Conservation (phyloP, 495 filamentous ascomycete genomes). For the Daldinia bambusicola region DNA sequence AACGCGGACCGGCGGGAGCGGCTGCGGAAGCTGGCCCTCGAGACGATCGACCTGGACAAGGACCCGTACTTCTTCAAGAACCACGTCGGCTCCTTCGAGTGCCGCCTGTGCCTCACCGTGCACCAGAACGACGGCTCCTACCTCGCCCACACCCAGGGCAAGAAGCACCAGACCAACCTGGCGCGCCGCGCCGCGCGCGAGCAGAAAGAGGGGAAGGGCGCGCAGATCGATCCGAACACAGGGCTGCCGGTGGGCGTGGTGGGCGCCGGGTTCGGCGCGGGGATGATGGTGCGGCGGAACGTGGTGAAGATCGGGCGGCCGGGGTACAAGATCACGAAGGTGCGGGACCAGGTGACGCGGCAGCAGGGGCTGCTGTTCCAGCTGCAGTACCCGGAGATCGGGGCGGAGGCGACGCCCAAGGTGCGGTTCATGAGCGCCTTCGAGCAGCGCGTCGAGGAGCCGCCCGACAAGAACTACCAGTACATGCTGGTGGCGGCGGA, state of each 20-base stretch:
- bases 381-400: slow-evolving; percentile 94
- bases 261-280: slow-evolving; percentile 70
- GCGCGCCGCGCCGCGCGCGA: slow-evolving; percentile 93
- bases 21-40: slow-evolving; percentile 95
- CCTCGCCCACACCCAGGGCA: slow-evolving; percentile 97
- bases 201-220: slow-evolving; percentile 80
- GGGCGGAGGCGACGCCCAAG: slow-evolving; percentile 75
- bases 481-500: slow-evolving; percentile 96
- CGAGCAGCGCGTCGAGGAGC: slow-evolving; percentile 94
- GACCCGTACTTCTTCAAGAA: slow-evolving; percentile 99
- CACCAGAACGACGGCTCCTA: slow-evolving; percentile 99
- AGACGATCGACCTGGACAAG: slow-evolving; percentile 99
- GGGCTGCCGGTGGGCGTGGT: slow-evolving; percentile 79
- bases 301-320: slow-evolving; percentile 97
- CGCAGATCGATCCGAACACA: slow-evolving; percentile 75
- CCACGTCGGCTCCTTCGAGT: slow-evolving; percentile 98
- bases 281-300: slow-evolving; percentile 76
- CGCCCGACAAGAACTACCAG: slow-evolving; percentile 92
- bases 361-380: slow-evolving; percentile 94
- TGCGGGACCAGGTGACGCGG: slow-evolving; percentile 86
- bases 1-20: slow-evolving; percentile 98
- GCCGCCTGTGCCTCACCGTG: slow-evolving; percentile 96
- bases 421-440: slow-evolving; percentile 98
- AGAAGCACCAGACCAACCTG: slow-evolving; percentile 99
- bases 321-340: slow-evolving; percentile 98